A percentile compares a stretch with the other conserved stretches of the same genome.
Evolutionary conservation across 169 alveolate genomes (phyloP).

Genomic region (Theileria parva): DNA sequence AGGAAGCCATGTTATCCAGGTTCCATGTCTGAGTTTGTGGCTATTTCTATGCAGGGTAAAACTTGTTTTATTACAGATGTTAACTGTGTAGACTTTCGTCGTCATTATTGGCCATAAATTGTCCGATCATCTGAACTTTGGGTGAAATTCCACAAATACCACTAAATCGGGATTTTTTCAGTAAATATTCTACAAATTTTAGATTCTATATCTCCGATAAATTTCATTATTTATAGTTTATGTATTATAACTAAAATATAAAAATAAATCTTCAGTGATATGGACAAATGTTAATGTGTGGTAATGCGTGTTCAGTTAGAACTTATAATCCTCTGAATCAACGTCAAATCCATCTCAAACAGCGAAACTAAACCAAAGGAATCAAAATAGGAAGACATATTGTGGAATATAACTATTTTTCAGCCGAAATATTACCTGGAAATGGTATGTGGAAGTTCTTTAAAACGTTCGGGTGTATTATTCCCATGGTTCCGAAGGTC

Average conservation of each 20-base stretch:
- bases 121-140: neutral
- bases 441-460: conserved; percentile 82
- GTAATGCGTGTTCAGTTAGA: neutral
- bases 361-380: conserved; percentile 72
- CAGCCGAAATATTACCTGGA: conserved; percentile 77
- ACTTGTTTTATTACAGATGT: conserved; percentile 49
- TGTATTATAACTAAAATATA: neutral
- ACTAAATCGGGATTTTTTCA: neutral
- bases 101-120: conserved; percentile 16
- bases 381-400: neutral
- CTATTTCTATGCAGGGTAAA: conserved; percentile 39
- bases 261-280: too few species aligned
- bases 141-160: neutral
- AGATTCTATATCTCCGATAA: neutral
- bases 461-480: conserved; percentile 93
- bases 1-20: conserved; percentile 66
- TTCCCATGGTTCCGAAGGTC: conserved; percentile 88
- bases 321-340: conserved; percentile 19
- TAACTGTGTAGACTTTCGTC: conserved; percentile 20
- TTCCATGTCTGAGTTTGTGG: conserved; percentile 48
- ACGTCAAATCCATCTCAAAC: conserved; percentile 63
- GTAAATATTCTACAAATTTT: neutral
- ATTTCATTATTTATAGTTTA: conserved; percentile 1
- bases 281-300: neutral
- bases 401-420: neutral